Conservation (phyloP, 208 protist genomes). For the Herpetomonas tarakana region DNA sequence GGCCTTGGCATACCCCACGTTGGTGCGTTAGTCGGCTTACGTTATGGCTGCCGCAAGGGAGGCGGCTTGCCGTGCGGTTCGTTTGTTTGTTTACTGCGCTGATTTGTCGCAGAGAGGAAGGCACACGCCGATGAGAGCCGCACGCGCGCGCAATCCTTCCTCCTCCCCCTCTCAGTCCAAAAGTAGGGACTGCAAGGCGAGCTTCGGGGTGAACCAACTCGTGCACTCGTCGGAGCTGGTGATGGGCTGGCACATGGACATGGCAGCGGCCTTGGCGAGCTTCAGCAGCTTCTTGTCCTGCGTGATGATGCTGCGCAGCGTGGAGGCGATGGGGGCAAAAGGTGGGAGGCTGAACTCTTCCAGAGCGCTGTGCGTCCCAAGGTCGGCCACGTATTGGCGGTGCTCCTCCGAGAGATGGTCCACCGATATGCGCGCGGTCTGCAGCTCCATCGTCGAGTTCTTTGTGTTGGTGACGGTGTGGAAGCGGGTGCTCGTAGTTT, state of each 20-base stretch:
- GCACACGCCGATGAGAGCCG: neutral
- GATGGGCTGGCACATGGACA: constrained; percentile 53
- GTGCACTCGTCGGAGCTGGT: constrained; percentile 9
- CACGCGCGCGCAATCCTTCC: too few species aligned
- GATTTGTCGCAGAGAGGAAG: too few species aligned
- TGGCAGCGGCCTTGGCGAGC: constrained; percentile 60
- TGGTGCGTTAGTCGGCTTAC: too few species aligned
- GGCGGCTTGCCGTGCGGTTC: too few species aligned
- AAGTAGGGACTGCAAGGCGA: constrained; percentile 58
- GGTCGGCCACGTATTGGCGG: constrained; percentile 50
- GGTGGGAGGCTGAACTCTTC: constrained; percentile 65
- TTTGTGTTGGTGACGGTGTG: constrained; percentile 83
- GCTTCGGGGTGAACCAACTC: constrained; percentile 67
- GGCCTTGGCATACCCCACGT: too few species aligned
- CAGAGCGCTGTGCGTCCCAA: constrained; percentile 40
- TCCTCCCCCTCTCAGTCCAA: constrained; percentile 59
- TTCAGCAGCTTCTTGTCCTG: constrained; percentile 52
- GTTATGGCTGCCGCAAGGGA: too few species aligned
- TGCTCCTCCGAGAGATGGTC: constrained; percentile 31
- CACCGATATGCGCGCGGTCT: constrained; percentile 25
- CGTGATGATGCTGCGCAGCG: constrained; percentile 67
- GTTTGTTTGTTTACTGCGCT: too few species aligned
- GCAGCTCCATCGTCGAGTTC: constrained; percentile 46
- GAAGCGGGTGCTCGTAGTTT: constrained; percentile 59
- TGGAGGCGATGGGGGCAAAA: constrained; percentile 75